phyloP scores from a whole-genome alignment of 2,329 filamentous ascomycete genomes.

The Xylaria sp. region DNA sequence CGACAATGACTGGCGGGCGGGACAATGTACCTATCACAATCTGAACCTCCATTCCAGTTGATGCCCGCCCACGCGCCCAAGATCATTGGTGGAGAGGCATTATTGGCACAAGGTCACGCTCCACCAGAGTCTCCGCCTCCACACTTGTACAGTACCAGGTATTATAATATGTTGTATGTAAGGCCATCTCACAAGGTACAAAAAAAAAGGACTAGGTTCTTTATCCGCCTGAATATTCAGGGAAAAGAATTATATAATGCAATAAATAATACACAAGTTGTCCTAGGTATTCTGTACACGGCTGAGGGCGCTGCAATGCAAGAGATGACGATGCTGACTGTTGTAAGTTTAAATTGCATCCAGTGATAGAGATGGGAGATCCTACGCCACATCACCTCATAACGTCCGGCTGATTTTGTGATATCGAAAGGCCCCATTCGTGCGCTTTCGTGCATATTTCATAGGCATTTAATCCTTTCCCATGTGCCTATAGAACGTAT shows the following conservation, averaged over 20 bases:
- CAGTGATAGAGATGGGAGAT: not conserved
- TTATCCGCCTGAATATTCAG: constrained; percentile 3
- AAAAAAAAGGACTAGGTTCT: constrained; percentile 1
- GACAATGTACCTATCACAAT: not conserved
- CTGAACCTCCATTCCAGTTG: constrained; percentile 13
- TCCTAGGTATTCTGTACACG: not conserved
- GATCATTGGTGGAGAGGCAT: constrained; percentile 25
- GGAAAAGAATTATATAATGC: no score
- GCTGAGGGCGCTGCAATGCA: constrained; percentile 1
- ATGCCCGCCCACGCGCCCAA: not conserved
- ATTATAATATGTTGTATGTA: constrained; percentile 11
- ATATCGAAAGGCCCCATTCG: not conserved
- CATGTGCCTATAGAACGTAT: not conserved
- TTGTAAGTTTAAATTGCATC: not conserved
- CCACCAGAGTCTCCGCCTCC: constrained; percentile 17
- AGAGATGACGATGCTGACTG: constrained; percentile 7
- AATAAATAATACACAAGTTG: not conserved
- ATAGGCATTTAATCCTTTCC: no score
- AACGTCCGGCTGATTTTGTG: not conserved
- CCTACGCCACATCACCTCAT: constrained; percentile 11
- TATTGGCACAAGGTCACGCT: constrained; percentile 7
- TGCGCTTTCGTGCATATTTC: constrained; percentile 6
- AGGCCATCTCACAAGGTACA: constrained; percentile 11
- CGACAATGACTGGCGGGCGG: constrained; percentile 26
- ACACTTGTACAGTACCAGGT: constrained; percentile 1